Base-by-base conservation (phyloP, 2,329 filamentous ascomycete genomes). In the Trichoderma lentiforme region DNA sequence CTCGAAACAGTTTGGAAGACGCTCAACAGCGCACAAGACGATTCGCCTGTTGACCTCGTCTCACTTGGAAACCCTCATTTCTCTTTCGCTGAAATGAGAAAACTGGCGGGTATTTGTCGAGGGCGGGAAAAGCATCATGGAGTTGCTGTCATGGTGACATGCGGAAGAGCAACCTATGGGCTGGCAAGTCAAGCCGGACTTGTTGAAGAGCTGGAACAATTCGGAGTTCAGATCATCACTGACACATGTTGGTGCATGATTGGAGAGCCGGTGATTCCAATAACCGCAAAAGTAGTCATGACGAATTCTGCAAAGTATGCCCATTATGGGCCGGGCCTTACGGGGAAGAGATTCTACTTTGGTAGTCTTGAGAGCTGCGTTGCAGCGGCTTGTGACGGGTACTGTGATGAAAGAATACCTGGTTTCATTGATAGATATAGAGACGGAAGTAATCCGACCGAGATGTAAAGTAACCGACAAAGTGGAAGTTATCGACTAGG, bases 231-330 rank as follows among this genome's bases (percentile, higher is more conserved):
- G 26, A 66, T 84, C 5, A 76, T 85, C 14, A 85, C 81, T 0
- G 83, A 86, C 72, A 85, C 83, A 0, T 86, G 84, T 68, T 86
- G 84, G 84, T 86, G 84, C 73, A 83, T 86, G 81, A 80, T 85
- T 18, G 70, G 71, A 1, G 82, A 84, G 58, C 82, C 83, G 0
- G 74, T 82, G 0, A 81, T 85, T 9, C 78, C 77, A 4, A 43
- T 7, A 0, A 11, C 64, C 3, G 73, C 76, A 0, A 74, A 75
- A 3, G 78, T 75, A 1, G 81, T 86, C 70, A 81, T 83, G 83
- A 85, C 81, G 0, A 85, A 85, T 65, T 86, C 84, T 1, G 82
- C 76, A 0, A 85, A 85, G 73, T 84, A 85, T 74, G 83, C 83
- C 0, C 83, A 85, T 75, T 85, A 85, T 39, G 81, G 80, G 1